phyloP scores from a whole-genome alignment of 169 alveolate genomes.

The Plasmodium gaboni region DNA sequence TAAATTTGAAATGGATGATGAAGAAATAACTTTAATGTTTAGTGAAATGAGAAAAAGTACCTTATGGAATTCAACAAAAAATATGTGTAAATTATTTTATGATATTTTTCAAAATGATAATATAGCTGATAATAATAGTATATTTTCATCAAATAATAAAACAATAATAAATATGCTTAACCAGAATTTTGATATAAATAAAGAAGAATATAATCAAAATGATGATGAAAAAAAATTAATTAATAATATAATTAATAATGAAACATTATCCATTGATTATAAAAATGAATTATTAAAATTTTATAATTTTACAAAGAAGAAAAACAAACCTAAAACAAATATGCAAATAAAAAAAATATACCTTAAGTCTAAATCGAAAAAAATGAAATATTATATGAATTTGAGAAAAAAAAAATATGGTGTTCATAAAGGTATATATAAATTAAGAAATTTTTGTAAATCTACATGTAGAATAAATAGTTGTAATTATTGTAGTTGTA shows the following conservation, averaged over 20 bases:
- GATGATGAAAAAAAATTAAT: background rate
- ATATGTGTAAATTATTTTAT: constrained; percentile 46
- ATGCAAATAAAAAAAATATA: background rate
- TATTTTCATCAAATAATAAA: background rate
- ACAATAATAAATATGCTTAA: background rate
- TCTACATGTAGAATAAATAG: background rate
- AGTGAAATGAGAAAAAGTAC: constrained; percentile 25
- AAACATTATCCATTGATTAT: background rate
- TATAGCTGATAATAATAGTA: background rate
- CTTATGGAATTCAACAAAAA: constrained; percentile 44
- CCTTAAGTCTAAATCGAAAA: background rate
- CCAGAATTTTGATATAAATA: constrained; percentile 24
- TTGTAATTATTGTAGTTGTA: constrained; percentile 2
- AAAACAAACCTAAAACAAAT: background rate
- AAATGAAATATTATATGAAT: background rate
- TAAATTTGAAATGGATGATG: constrained; percentile 51
- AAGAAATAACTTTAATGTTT: constrained; percentile 16
- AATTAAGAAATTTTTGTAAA: background rate
- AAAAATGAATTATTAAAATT: background rate
- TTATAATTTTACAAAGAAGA: constrained; percentile 8
- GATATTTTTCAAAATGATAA: constrained; percentile 12
- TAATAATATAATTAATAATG: constrained; percentile 5
- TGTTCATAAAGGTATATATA: constrained; percentile 21
- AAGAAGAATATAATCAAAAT: constrained; percentile 10
- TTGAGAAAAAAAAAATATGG: background rate